A percentile compares a stretch with the other conserved stretches of the same genome.
Evolutionary conservation across 352 stramenopile genomes (phyloP).

Genomic region (Thalassiosira exigua): DNA sequence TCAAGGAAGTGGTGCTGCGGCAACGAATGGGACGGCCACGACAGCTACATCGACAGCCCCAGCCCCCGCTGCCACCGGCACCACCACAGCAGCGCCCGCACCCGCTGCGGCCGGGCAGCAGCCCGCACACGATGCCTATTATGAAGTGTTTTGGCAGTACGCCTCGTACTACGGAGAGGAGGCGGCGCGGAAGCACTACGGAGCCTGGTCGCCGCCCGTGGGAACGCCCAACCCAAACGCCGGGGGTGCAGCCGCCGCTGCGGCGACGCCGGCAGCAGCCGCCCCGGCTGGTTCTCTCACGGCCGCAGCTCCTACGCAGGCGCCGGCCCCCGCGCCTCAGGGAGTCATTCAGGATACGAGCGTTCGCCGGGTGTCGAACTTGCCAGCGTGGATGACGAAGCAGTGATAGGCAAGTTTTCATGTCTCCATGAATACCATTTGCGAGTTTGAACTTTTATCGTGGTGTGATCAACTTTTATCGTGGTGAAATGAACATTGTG

Average conservation of each 20-base stretch:
- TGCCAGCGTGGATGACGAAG: slow-evolving; percentile 81
- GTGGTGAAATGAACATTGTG: too few relatives aligned
- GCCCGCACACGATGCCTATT: slow-evolving; percentile 80
- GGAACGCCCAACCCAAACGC: slow-evolving; percentile 85
- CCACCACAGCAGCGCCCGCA: slow-evolving; percentile 31
- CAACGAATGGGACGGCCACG: slow-evolving; percentile 37
- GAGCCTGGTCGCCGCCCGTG: slow-evolving; percentile 86
- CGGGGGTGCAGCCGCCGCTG: slow-evolving; percentile 40
- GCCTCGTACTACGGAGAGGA: slow-evolving; percentile 88
- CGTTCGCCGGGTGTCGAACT: slow-evolving; percentile 75
- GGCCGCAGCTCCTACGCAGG: slow-evolving; percentile 1
- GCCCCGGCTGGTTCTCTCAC: slow-evolving; percentile 6
- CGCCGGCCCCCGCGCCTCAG: slow-evolving; percentile 9
- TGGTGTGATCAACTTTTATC: too few relatives aligned
- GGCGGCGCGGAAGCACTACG: slow-evolving; percentile 87
- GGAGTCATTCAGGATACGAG: slow-evolving; percentile 70
- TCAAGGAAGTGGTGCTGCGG: slow-evolving; percentile 2
- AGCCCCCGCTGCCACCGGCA: slow-evolving; percentile 42
- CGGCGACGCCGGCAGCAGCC: slow-evolving; percentile 27
- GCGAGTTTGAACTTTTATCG: background rate
- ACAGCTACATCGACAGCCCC: slow-evolving; percentile 33
- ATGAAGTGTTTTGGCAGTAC: slow-evolving; percentile 90
- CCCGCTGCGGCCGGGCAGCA: slow-evolving; percentile 40
- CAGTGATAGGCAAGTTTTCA: slow-evolving; percentile 12
- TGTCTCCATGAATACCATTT: background rate